phyloP scores from a whole-genome alignment of 1,284 basidiomycete species.

The Ceratobasidium sp. region DNA sequence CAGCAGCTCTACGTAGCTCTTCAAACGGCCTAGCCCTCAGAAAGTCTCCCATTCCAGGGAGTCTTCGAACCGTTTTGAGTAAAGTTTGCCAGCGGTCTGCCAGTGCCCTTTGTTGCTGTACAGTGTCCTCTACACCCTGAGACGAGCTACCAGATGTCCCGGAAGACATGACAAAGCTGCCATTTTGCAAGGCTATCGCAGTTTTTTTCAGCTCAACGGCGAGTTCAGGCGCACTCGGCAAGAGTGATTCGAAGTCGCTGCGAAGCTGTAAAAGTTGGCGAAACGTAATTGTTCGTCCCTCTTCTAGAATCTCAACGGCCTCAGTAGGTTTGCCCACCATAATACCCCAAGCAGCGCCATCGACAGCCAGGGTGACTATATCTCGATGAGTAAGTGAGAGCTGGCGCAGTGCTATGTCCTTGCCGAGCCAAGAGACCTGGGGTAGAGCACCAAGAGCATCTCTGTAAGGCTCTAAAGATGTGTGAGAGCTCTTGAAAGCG shows the following conservation, averaged over 20 bases:
- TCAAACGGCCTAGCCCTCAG: constrained; percentile 45
- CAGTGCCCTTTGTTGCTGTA: neutral
- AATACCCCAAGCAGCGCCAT: constrained; percentile 1
- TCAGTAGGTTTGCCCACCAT: neutral
- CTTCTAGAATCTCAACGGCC: constrained; percentile 50
- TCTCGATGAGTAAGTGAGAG: constrained; percentile 6
- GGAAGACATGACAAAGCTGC: neutral
- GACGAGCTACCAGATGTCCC: neutral
- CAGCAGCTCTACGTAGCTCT: constrained; percentile 46
- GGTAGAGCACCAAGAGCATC: constrained; percentile 7
- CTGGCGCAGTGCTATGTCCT: constrained; percentile 10
- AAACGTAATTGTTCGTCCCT: constrained; percentile 53
- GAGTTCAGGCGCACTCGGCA: constrained; percentile 46
- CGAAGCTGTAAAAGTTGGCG: constrained; percentile 51
- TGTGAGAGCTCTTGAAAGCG: neutral
- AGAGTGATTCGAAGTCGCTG: constrained; percentile 51
- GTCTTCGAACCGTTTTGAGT: constrained; percentile 10
- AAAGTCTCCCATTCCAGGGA: constrained; percentile 34
- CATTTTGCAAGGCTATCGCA: constrained; percentile 9
- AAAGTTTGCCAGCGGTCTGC: constrained; percentile 13
- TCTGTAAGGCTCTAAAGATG: neutral
- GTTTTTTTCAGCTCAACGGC: constrained; percentile 33
- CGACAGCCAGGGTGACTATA: constrained; percentile 8
- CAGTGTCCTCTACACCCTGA: neutral
- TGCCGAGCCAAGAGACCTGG: constrained; percentile 24